Conservation (phyloP, 2,329 filamentous ascomycete genomes). For the Xylariaceae sp. region DNA sequence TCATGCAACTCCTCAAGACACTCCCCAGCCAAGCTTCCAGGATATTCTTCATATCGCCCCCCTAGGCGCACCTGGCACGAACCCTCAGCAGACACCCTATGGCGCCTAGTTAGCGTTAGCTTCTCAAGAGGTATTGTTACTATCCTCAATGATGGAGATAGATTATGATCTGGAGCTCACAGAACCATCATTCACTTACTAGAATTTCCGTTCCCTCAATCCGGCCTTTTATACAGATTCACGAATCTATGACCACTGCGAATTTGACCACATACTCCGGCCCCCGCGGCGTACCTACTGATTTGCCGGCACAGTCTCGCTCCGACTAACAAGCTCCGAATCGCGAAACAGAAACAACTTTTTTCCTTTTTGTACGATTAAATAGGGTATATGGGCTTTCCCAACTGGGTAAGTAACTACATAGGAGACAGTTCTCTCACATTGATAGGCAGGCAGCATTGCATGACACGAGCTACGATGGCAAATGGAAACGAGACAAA, state of each 20-base stretch:
- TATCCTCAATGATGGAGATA: background rate
- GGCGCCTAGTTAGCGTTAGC: conserved; percentile 21
- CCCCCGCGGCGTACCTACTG: background rate
- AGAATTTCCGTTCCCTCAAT: background rate
- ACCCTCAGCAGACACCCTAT: conserved; percentile 14
- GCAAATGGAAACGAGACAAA: conserved; percentile 2
- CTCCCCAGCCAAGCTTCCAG: background rate
- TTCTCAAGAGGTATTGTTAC: conserved; percentile 7
- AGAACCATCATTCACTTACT: background rate
- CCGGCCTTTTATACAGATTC: background rate
- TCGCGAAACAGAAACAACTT: background rate
- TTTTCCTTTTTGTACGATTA: background rate
- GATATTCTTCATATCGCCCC: conserved; percentile 1
- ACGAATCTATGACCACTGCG: background rate
- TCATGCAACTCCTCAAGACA: background rate
- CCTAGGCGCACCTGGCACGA: conserved; percentile 5
- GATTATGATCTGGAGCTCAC: background rate
- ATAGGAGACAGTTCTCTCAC: too few relatives aligned
- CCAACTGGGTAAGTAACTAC: too few relatives aligned
- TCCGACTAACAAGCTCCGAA: background rate
- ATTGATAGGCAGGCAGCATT: background rate
- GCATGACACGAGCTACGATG: background rate
- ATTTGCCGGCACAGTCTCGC: background rate
- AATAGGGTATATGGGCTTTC: background rate
- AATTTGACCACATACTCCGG: background rate